phyloP scores from a whole-genome alignment of 306 rosid genomes.

The Quillaja saponaria region DNA sequence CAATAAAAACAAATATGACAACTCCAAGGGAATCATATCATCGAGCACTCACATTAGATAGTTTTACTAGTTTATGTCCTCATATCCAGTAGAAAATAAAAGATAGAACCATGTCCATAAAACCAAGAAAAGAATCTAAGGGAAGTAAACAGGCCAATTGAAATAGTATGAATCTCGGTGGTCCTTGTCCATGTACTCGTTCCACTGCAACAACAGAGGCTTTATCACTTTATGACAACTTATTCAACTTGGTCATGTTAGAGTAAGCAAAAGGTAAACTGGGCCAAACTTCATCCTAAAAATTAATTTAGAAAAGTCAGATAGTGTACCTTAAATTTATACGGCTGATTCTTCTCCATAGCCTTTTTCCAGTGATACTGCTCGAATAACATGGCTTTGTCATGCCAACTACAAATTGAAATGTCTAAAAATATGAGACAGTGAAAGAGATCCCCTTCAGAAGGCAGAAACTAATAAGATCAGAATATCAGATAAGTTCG shows the following conservation, averaged over 20 bases:
- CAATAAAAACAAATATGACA: slow-evolving; percentile 5
- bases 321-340: slow-evolving; percentile 57
- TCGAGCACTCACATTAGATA: neutral
- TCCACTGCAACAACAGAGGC: slow-evolving; percentile 76
- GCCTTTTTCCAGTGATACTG: slow-evolving; percentile 93
- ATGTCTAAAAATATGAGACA: slow-evolving; percentile 14
- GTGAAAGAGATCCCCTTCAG: neutral
- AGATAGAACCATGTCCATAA: neutral
- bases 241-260: slow-evolving; percentile 7
- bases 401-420: slow-evolving; percentile 75
- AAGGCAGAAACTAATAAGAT: neutral
- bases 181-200: slow-evolving; percentile 65
- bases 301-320: slow-evolving; percentile 1
- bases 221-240: slow-evolving; percentile 18
- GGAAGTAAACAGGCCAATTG: slow-evolving; percentile 82
- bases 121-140: slow-evolving; percentile 35
- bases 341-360: slow-evolving; percentile 62
- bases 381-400: slow-evolving; percentile 72
- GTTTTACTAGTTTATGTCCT: neutral
- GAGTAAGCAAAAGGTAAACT: slow-evolving; percentile 19
- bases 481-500: slow-evolving; percentile 9
- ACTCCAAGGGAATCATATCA: neutral
- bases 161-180: slow-evolving; percentile 63
- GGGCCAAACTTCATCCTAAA: slow-evolving; percentile 10
- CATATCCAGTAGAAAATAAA: neutral